Evolutionary conservation across 768 basidiomycete species (phyloP).

Genomic region (Cystofilobasidium ferigula): DNA sequence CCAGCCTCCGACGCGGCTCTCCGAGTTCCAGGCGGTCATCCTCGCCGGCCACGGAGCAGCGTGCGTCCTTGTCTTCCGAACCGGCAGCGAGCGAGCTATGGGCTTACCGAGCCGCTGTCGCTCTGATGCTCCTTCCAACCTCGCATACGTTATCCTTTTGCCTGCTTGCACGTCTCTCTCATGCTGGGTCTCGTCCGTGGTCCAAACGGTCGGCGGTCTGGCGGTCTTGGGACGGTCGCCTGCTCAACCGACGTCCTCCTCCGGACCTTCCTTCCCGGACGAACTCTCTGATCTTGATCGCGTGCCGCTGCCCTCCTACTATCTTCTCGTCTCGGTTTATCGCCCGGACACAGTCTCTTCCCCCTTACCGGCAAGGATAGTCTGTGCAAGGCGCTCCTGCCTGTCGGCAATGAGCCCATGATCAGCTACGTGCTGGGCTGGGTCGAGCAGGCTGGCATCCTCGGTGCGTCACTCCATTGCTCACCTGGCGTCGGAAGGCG

Average conservation of each 20-base stretch:
- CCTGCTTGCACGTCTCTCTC: too few relatives aligned
- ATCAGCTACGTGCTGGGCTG: slow-evolving; percentile 72
- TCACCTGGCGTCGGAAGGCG: slow-evolving; percentile 4
- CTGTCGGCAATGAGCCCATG: slow-evolving; percentile 77
- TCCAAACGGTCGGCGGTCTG: too few relatives aligned
- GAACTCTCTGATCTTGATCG: slow-evolving; percentile 30
- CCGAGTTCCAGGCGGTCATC: slow-evolving; percentile 76
- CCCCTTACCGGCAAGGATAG: slow-evolving; percentile 47
- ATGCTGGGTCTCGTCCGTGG: too few relatives aligned
- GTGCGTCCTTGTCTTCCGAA: too few relatives aligned
- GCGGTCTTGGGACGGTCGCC: too few relatives aligned
- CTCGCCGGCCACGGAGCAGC: slow-evolving; percentile 87
- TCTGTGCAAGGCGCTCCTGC: slow-evolving; percentile 69
- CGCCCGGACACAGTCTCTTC: slow-evolving; percentile 30
- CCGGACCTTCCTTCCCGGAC: slow-evolving; percentile 4
- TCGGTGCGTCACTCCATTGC: slow-evolving; percentile 45
- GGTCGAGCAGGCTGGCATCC: slow-evolving; percentile 76
- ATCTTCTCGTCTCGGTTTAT: neutral
- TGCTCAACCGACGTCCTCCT: neutral
- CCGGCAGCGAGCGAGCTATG: too few relatives aligned
- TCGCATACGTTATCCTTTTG: neutral
- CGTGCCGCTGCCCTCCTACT: neutral
- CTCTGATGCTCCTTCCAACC: neutral
- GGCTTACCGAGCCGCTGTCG: neutral
- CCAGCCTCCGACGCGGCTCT: slow-evolving; percentile 1